Evolutionary conservation across 768 basidiomycete genomes (phyloP), one percentile per base, ranked within the genome.

Genomic region (Boletus eberwhitei): DNA sequence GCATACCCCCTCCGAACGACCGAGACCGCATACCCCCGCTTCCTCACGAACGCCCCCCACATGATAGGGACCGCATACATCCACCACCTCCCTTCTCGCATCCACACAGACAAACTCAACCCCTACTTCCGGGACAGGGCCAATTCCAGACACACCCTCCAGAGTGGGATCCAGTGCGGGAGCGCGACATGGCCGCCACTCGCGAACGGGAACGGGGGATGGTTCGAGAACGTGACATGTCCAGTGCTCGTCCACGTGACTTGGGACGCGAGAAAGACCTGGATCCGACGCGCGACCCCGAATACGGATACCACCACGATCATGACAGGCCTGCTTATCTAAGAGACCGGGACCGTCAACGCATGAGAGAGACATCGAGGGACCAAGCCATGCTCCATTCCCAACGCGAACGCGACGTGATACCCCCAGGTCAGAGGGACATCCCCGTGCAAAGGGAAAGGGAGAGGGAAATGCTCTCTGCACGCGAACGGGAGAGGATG

Each of bases 81-180:
- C 60, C 64, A 21, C 63, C 64, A 2, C 62, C 59, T 19, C 52
- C 59, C 14, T 59, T 59, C 17, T 45, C 62, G 1, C 67, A 65
- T 44, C 24, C 60, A 32, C 67, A 63, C 40, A 58, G 59, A 46
- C 60, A 51, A 49, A 52, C 34, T 19, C 64, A 56, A 13, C 42
- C 60, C 14, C 39, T 59, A 6, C 62, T 69, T 14, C 69, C 70
- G 0, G 69, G 70, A 5, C 69, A 72, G 41, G 63, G 70, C 38
- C 66, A 70, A 38, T 72, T 70, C 52, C 70, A 68, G 40, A 32
- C 62, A 0, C 62, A 64, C 36, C 64, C 68, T 26, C 60, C 67
- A 4, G 67, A 69, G 9, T 70, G 67, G 68, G 67, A 68, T 19
- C 40, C 53, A 14, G 48, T 46, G 4, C 59, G 68, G 0, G 69